Evolutionary conservation across 2,329 filamentous ascomycete species (phyloP).

Genomic region (Pseudogymnoascus pannorum): DNA sequence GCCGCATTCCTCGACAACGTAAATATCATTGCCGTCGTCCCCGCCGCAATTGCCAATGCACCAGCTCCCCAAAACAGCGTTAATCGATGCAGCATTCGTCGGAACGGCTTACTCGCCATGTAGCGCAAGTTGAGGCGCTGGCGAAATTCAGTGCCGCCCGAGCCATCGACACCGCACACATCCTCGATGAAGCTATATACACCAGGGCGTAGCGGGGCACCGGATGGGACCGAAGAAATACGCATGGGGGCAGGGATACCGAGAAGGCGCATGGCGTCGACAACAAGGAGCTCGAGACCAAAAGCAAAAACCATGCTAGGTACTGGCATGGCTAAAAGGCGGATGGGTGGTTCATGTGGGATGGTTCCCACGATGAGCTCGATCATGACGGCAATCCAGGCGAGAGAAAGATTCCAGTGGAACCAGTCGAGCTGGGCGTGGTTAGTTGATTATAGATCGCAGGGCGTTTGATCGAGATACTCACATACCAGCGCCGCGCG

Average conservation of each 20-base stretch:
- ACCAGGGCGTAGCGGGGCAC: constrained; percentile 43
- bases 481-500: constrained; percentile 34
- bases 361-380: constrained; percentile 39
- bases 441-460: constrained; percentile 10
- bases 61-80: constrained; percentile 43
- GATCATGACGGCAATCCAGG: constrained; percentile 49
- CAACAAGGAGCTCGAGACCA: constrained; percentile 41
- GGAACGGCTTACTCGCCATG: constrained; percentile 45
- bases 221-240: constrained; percentile 44
- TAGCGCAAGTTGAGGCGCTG: constrained; percentile 44
- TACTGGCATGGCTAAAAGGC: constrained; percentile 45
- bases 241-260: constrained; percentile 40
- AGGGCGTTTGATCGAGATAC: constrained; percentile 5
- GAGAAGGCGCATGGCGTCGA: constrained; percentile 40
- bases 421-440: constrained; percentile 44
- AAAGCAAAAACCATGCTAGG: constrained; percentile 45
- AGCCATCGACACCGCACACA: constrained; percentile 45
- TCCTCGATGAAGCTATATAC: constrained; percentile 50
- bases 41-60: neutral
- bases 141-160: constrained; percentile 44
- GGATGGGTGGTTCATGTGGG: constrained; percentile 30
- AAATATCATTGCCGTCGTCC: neutral
- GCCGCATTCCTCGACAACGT: constrained; percentile 2
- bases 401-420: constrained; percentile 48
- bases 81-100: constrained; percentile 43